These are phyloP conservation scores for Clavariopsis aquatica DNA, from an alignment of 495 filamentous ascomycete genomes.

Conservation along the genomic window DNA sequence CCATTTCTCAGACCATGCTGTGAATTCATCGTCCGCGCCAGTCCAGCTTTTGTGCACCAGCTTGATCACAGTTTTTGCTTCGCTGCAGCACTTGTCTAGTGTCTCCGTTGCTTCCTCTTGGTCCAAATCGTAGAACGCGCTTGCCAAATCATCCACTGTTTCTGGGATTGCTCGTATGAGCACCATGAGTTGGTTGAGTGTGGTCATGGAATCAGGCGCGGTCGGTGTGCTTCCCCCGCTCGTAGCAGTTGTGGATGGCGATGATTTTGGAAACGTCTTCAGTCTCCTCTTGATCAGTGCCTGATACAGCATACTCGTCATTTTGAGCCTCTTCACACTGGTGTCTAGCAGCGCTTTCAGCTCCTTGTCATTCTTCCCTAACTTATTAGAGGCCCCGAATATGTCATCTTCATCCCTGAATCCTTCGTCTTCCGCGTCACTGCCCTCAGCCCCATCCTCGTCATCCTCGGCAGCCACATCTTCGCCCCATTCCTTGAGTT, in stretches of 20 bases:
- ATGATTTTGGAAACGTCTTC: constrained; percentile 50
- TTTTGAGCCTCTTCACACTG: constrained; percentile 57
- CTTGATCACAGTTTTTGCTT: constrained; percentile 34
- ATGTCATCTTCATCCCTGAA: constrained; percentile 58
- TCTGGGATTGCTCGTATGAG: constrained; percentile 50
- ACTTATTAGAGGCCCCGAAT: constrained; percentile 40
- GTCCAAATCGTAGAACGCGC: constrained; percentile 55
- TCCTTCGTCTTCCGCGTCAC: constrained; percentile 20
- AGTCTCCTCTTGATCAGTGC: constrained; percentile 63
- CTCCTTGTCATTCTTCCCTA: constrained; percentile 35
- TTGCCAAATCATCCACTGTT: constrained; percentile 51
- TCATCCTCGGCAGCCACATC: constrained; percentile 63
- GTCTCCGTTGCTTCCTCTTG: constrained; percentile 38
- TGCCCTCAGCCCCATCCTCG: constrained; percentile 53
- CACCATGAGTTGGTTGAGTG: constrained; percentile 47
- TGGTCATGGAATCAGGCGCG: constrained; percentile 3
- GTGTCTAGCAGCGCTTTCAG: constrained; percentile 60
- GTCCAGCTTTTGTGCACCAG: constrained; percentile 38
- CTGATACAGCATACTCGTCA: constrained; percentile 59
- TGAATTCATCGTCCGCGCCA: constrained; percentile 44
- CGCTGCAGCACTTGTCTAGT: constrained; percentile 36
- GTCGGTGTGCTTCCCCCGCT: neutral
- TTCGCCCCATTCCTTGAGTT: constrained; percentile 74
- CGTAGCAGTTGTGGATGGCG: neutral
- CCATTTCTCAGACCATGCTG: constrained; percentile 45